phyloP scores from a whole-genome alignment of 2,329 filamentous ascomycete genomes.

The Alternaria sp. region DNA sequence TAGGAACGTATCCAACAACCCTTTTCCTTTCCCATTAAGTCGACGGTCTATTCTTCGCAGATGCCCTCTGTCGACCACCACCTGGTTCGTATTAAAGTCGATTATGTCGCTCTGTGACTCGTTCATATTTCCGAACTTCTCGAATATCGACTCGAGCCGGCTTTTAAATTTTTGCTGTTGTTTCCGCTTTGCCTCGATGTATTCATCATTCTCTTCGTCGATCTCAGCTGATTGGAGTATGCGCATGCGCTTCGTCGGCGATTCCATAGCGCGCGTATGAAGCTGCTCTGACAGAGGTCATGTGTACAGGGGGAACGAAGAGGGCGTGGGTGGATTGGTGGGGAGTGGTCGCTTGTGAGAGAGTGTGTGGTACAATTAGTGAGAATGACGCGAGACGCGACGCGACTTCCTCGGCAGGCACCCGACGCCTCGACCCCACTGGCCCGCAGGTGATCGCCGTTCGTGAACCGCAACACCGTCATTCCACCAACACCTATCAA shows the following conservation, averaged over 20 bases:
- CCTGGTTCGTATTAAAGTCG: constrained; percentile 79
- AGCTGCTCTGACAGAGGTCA: neutral
- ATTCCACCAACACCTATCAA: neutral
- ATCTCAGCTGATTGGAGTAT: constrained; percentile 52
- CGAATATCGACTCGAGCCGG: constrained; percentile 87
- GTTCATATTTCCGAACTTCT: constrained; percentile 87
- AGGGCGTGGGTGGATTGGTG: constrained; percentile 10
- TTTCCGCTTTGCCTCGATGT: constrained; percentile 50
- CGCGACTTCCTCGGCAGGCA: constrained; percentile 27
- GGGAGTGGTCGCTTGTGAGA: constrained; percentile 24
- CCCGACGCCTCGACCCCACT: constrained; percentile 25
- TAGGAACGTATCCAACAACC: constrained; percentile 34
- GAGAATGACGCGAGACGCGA: constrained; percentile 34
- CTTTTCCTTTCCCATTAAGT: constrained; percentile 31
- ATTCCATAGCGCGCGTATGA: constrained; percentile 59
- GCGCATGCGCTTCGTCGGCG: constrained; percentile 66
- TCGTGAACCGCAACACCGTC: constrained; percentile 7
- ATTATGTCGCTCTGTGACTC: constrained; percentile 87
- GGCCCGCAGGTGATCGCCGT: constrained; percentile 25
- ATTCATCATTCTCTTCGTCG: constrained; percentile 45
- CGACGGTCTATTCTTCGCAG: constrained; percentile 63
- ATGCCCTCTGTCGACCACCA: constrained; percentile 93
- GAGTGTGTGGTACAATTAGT: constrained; percentile 11
- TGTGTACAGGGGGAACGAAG: neutral
- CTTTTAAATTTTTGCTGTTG: constrained; percentile 59